A percentile compares a stretch with the other conserved stretches of the same genome.
phyloP scores from a whole-genome alignment of 805 yeast genomes.

The Cyberlindnera petersonii region DNA sequence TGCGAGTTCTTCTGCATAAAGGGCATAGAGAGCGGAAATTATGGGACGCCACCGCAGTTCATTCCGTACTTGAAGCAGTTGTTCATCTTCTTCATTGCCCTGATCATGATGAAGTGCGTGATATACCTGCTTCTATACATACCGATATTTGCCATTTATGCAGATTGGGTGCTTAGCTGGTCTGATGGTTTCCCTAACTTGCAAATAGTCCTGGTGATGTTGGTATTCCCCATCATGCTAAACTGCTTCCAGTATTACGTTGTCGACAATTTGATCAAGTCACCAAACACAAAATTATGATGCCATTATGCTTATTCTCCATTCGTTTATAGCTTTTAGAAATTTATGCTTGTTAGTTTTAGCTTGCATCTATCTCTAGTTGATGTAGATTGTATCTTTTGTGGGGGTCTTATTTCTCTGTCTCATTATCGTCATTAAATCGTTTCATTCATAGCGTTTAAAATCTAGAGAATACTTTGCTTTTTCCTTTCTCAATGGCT shows the following conservation, averaged over 20 bases:
- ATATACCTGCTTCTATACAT: slow-evolving; percentile 55
- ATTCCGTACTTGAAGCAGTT: slow-evolving; percentile 70
- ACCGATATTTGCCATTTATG: slow-evolving; percentile 65
- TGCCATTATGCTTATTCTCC: no score
- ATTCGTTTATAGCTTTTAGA: not conserved
- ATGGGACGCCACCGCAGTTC: slow-evolving; percentile 61
- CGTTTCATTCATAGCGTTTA: no score
- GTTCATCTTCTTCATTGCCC: slow-evolving; percentile 59
- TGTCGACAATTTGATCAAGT: slow-evolving; percentile 69
- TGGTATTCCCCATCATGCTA: slow-evolving; percentile 71
- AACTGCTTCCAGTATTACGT: slow-evolving; percentile 71
- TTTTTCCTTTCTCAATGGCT: no score
- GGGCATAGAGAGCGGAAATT: slow-evolving; percentile 46
- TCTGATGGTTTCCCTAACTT: slow-evolving; percentile 73
- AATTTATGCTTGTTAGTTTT: not conserved
- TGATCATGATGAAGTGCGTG: slow-evolving; percentile 57
- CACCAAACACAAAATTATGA: slow-evolving; percentile 32
- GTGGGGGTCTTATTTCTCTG: no score
- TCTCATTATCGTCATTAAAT: no score
- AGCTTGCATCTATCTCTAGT: no score
- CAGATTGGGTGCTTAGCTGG: slow-evolving; percentile 79
- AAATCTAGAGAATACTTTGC: no score
- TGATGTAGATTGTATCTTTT: no score
- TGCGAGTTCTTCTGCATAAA: slow-evolving; percentile 30
- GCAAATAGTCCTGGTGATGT: slow-evolving; percentile 84